Conservation (phyloP, 768 basidiomycete species). For the Calocera cornea region DNA sequence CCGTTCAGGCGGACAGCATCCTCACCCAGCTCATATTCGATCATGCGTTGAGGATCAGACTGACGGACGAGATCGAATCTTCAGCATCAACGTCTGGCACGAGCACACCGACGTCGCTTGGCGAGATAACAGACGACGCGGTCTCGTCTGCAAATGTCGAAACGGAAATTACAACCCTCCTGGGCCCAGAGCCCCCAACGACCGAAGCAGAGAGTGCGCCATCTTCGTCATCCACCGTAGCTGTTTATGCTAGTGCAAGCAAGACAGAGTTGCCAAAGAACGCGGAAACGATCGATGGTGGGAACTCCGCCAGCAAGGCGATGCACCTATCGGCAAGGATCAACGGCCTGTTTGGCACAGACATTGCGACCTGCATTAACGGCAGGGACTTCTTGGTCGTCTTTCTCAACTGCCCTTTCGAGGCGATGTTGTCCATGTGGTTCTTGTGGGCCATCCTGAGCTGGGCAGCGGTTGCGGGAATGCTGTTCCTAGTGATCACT, state of each 20-base stretch:
- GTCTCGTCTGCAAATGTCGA: too few species aligned
- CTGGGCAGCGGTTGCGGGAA: slow-evolving; percentile 41
- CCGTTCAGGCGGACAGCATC: slow-evolving; percentile 40
- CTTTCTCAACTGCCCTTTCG: slow-evolving; percentile 22
- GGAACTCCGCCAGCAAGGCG: slow-evolving; percentile 16
- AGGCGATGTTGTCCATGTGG: slow-evolving; percentile 20
- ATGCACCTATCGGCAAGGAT: slow-evolving; percentile 59
- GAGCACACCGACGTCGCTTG: not conserved
- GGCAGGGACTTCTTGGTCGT: slow-evolving; percentile 27
- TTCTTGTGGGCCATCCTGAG: slow-evolving; percentile 25
- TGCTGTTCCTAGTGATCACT: slow-evolving; percentile 37
- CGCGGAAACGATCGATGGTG: not conserved
- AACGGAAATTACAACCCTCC: too few species aligned
- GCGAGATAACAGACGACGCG: not conserved
- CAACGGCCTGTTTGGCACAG: slow-evolving; percentile 62
- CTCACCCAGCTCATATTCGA: slow-evolving; percentile 63
- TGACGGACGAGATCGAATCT: slow-evolving; percentile 36
- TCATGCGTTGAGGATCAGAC: slow-evolving; percentile 60
- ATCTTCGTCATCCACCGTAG: too few species aligned
- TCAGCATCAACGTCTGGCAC: slow-evolving; percentile 18
- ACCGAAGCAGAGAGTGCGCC: too few species aligned
- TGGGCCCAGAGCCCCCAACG: too few species aligned
- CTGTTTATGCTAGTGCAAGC: too few species aligned
- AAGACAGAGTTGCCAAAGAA: not conserved
- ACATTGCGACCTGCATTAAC: slow-evolving; percentile 33